Evolutionary conservation across 2,329 filamentous ascomycete species (phyloP).

Genomic region (Aspergillus uvarum): DNA sequence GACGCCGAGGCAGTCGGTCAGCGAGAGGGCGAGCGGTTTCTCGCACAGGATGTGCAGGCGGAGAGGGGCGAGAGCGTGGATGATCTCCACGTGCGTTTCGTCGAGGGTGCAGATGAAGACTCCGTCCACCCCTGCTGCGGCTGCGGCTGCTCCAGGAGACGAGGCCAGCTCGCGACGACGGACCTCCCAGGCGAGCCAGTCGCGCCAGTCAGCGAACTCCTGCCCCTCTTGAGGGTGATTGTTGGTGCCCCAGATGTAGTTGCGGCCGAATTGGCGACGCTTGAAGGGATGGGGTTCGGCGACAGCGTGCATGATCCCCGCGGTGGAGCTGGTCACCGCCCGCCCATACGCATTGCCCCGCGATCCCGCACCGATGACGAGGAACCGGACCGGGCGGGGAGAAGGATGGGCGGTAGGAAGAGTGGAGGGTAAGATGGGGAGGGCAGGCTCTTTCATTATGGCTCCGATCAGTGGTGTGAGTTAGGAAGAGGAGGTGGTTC

Average conservation of each 20-base stretch:
- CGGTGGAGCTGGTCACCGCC: slow-evolving; percentile 63
- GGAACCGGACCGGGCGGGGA: slow-evolving; percentile 56
- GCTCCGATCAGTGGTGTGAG: background rate
- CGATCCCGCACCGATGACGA: slow-evolving; percentile 80
- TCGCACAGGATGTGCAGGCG: slow-evolving; percentile 87
- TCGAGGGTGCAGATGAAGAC: slow-evolving; percentile 77
- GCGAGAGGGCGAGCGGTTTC: slow-evolving; percentile 81
- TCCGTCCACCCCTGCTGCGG: slow-evolving; percentile 60
- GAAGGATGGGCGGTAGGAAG: background rate
- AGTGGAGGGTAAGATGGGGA: slow-evolving; percentile 3
- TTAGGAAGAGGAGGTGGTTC: background rate
- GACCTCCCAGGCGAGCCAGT: slow-evolving; percentile 73
- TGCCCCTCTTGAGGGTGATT: slow-evolving; percentile 57
- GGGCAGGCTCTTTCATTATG: slow-evolving; percentile 25
- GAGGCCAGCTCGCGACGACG: slow-evolving; percentile 51
- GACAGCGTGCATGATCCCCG: slow-evolving; percentile 71
- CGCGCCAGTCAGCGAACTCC: slow-evolving; percentile 70
- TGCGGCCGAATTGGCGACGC: slow-evolving; percentile 66
- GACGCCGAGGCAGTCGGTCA: slow-evolving; percentile 76
- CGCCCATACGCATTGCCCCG: slow-evolving; percentile 73
- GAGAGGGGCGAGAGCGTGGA: slow-evolving; percentile 67
- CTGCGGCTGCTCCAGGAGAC: background rate
- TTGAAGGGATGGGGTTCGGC: slow-evolving; percentile 81
- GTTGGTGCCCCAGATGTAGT: slow-evolving; percentile 68
- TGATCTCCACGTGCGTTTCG: slow-evolving; percentile 80